Evolutionary conservation across 225 moss, liverwort and hornwort genomes (phyloP), one percentile per base, ranked within the genome.

Genomic region (Bryoerythrophyllum caledonicum): DNA sequence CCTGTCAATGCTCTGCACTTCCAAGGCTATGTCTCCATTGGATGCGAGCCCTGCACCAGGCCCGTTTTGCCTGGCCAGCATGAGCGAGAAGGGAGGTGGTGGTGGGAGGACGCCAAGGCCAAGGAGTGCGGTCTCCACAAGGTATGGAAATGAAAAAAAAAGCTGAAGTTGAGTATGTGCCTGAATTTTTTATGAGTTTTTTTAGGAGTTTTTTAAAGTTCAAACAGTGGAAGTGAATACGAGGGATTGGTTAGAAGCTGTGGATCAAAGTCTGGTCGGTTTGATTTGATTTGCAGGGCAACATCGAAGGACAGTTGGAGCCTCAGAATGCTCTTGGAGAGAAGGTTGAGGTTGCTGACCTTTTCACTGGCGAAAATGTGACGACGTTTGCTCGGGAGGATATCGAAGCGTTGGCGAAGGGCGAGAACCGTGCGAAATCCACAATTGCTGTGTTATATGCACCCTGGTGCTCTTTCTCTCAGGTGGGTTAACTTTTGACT

Each of bases 71-170:
- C 96, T 54, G 92, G 91, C 60, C 96, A 97, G 82, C 96, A 97
- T 74, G 96, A 97, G 74, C 87, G 96, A 79, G 96, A 97, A 77
- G 96, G 96, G 24, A 90, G 96, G 71, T 97, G 96, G 96, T 97
- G 96, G 96, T 97, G 96, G 96, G 96, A 97, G 76, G 94, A 97
- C 81, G 90, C 96, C 24, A 97, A 88, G 56, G 94, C 92, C 0
- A 97, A 97, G 77, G 96, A 97, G 51, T 97, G 96, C 55, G 96
- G 96, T 75, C 86, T 97, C 16, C 96, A 97, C 78, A 97, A 97
- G 91, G 96, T 91, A 72, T 62, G 64, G 14, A 73, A 48, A 38
- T 1, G 38, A 38, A 38, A 8, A 1, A n/a, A n/a, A 38, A 1
- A 38, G 38, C 9, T 38, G 38, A 38, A 38, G 37, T 37, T 37